phyloP scores from a whole-genome alignment of 73 alveolate species.

The Paraurostyla sp. region DNA sequence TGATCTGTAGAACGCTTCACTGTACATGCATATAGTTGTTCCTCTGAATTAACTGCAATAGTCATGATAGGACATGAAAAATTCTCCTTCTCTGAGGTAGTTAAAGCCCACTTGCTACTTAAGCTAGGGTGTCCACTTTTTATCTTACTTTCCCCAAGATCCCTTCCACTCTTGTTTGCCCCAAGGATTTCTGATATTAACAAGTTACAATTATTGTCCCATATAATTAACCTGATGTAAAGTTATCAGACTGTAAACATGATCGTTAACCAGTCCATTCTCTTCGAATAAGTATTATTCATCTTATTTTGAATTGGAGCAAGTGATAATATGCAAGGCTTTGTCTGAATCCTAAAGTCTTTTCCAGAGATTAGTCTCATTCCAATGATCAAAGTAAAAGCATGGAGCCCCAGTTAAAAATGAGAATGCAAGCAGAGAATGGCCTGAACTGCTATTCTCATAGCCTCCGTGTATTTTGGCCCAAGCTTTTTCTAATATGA shows the following conservation, averaged over 20 bases:
- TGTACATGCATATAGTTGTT: slow-evolving; percentile 77
- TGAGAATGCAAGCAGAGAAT: slow-evolving; percentile 72
- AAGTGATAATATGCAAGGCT: slow-evolving; percentile 68
- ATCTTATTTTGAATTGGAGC: slow-evolving; percentile 60
- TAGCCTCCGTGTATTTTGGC: slow-evolving; percentile 95
- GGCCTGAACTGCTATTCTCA: slow-evolving; percentile 92
- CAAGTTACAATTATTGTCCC: slow-evolving; percentile 32
- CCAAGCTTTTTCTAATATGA: slow-evolving; percentile 96
- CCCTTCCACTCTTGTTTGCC: slow-evolving; percentile 82
- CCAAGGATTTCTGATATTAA: slow-evolving; percentile 80
- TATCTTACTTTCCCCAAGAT: slow-evolving; percentile 70
- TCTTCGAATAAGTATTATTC: slow-evolving; percentile 57
- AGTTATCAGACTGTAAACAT: slow-evolving; percentile 67
- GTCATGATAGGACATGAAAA: slow-evolving; percentile 83
- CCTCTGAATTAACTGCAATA: slow-evolving; percentile 78
- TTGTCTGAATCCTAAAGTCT: slow-evolving; percentile 37
- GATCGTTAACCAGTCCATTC: slow-evolving; percentile 67
- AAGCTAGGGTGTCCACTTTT: slow-evolving; percentile 68
- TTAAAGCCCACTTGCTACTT: slow-evolving; percentile 46
- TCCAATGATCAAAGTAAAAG: slow-evolving; percentile 55
- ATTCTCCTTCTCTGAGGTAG: slow-evolving; percentile 85
- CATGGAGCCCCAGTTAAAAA: slow-evolving; percentile 84
- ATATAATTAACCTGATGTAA: neutral
- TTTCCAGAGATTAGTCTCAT: slow-evolving; percentile 63
- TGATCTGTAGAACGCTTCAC: neutral